These are phyloP conservation scores for Arachis monticola DNA, from an alignment of 331 rosid genomes.

Conservation along the genomic window DNA sequence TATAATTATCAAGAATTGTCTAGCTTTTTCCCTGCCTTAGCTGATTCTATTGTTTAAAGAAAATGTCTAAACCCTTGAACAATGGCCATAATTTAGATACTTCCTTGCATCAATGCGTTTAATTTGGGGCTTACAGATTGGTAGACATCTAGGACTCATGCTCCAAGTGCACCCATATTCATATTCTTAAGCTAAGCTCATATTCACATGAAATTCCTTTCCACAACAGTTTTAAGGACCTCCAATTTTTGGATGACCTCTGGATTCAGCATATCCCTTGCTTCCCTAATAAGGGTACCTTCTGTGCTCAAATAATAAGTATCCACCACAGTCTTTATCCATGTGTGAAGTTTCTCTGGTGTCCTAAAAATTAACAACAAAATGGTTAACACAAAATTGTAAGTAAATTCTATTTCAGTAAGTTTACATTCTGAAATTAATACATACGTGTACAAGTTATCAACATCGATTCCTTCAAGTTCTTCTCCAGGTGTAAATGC, in stretches of 20 bases:
- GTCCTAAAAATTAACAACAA: conserved; percentile 58
- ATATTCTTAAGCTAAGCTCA: background rate
- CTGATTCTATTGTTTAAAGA: background rate
- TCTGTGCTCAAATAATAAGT: conserved; percentile 82
- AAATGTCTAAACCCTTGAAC: background rate
- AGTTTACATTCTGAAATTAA: background rate
- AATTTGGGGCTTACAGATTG: background rate
- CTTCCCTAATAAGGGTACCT: conserved; percentile 81
- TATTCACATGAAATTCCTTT: conserved; percentile 76
- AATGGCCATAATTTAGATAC: conserved; percentile 19
- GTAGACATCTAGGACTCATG: conserved; percentile 25
- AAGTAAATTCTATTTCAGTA: conserved; percentile 10
- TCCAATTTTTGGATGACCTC: conserved; percentile 69
- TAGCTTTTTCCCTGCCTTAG: conserved; percentile 22
- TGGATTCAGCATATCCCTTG: conserved; percentile 87
- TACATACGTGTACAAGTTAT: conserved; percentile 78
- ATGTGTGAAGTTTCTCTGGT: conserved; percentile 78
- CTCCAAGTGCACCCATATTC: background rate
- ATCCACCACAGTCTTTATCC: conserved; percentile 71
- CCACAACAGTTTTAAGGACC: conserved; percentile 63
- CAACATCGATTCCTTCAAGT: conserved; percentile 74
- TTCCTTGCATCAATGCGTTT: conserved; percentile 23
- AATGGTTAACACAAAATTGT: conserved; percentile 1
- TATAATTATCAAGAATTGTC: background rate
- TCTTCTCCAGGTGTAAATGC: conserved; percentile 96